Evolutionary conservation across 768 basidiomycete species (phyloP), one percentile per base, ranked within the genome.

Genomic region (Lactarius indigo): DNA sequence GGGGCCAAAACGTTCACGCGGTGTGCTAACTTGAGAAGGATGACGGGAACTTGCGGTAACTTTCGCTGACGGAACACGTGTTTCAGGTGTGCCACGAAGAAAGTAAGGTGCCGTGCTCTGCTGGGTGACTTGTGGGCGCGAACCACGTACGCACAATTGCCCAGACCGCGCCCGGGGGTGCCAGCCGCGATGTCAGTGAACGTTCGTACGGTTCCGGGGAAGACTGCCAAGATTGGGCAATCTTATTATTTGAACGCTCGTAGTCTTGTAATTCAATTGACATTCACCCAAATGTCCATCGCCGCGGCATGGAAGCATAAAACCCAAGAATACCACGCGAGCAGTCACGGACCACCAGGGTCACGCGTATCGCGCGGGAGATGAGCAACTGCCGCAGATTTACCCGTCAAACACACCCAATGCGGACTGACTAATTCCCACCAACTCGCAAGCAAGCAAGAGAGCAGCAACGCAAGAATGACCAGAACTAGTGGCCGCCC

Each of bases 1-100:
- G 31, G 35, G 66, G 66, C 62, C 52, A 68, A 57, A 68, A 35
- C 52, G 8, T 64, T 68, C 62, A 64, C 50, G 66, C 62, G 66
- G 57, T 50, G 66, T 52, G 52, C 66, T 68, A 67, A 63, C 66
- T 59, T 20, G 18, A 66, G 47, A 66, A 54, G 50, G 50, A 67
- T n/a, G 26, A 52, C 13, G 31, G 28, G 37, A 50, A 54, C 28
- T 31, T 52, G 57, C 61, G 61, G 65, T 52, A 66, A 63, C 61
- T 63, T 66, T 63, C 61, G 26, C 31, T 52, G 57, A 63, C 31
- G 57, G 26, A 33, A 30, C 57, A 44, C 39, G 37, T 54, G 47
- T 41, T 54, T 57, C 30, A 15, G n/a, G 10, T 2, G 61, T 59
- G 66, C 66, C 66, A 67, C 66, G 57, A 67, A 63, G 65, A 35